A percentile compares a stretch with the other conserved stretches of the same genome.
phyloP scores from a whole-genome alignment of 2,329 filamentous ascomycete genomes.

The Mycocentrospora acerina region DNA sequence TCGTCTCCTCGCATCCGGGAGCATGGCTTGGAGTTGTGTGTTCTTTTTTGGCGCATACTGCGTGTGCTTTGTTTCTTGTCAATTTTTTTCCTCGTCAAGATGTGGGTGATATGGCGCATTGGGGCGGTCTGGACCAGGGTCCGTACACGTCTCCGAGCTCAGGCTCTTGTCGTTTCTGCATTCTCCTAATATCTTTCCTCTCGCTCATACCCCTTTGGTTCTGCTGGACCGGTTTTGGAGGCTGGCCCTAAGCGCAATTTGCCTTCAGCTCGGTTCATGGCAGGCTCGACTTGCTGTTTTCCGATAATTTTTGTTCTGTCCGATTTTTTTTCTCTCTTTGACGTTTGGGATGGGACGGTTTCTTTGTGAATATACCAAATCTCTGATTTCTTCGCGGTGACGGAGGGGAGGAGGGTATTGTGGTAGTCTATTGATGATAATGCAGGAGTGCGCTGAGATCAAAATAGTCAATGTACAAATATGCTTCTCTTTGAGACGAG shows the following conservation, averaged over 20 bases:
- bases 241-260: slow-evolving; percentile 41
- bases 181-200: slow-evolving; percentile 41
- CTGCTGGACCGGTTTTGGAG: slow-evolving; percentile 37
- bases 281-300: slow-evolving; percentile 21
- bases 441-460: slow-evolving; percentile 11
- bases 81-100: slow-evolving; percentile 21
- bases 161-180: slow-evolving; percentile 33
- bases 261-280: slow-evolving; percentile 22
- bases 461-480: slow-evolving; percentile 31
- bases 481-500: slow-evolving; percentile 5
- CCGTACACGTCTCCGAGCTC: slow-evolving; percentile 36
- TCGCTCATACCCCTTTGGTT: slow-evolving; percentile 40
- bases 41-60: slow-evolving; percentile 18
- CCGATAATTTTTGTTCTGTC: slow-evolving; percentile 31
- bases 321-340: slow-evolving; percentile 18
- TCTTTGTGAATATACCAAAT: slow-evolving; percentile 43
- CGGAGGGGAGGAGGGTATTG: slow-evolving; percentile 14
- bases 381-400: slow-evolving; percentile 28
- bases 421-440: slow-evolving; percentile 23
- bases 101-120: slow-evolving; percentile 37
- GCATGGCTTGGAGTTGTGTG: slow-evolving; percentile 39
- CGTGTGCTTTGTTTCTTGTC: slow-evolving; percentile 15
- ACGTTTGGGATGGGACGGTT: slow-evolving; percentile 16
- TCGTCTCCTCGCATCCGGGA: slow-evolving; percentile 34
- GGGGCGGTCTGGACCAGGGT: slow-evolving; percentile 36